A percentile compares a stretch with the other conserved stretches of the same genome.
phyloP scores from a whole-genome alignment of 495 filamentous ascomycete species.

The Penicillium angulare region DNA sequence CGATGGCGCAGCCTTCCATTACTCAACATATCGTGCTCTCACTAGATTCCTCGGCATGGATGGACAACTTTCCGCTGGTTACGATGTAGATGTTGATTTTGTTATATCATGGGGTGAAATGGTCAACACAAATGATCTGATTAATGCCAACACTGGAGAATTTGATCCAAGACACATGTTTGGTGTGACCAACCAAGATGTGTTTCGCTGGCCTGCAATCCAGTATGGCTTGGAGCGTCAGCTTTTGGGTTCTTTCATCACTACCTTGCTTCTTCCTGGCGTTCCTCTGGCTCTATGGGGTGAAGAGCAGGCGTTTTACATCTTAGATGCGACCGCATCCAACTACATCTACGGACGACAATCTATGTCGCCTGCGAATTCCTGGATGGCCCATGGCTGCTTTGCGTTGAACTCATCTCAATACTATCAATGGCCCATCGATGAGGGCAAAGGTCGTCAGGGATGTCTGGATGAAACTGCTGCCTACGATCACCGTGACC shows the following conservation, averaged over 20 bases:
- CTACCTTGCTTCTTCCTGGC: slow-evolving; percentile 62
- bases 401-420: slow-evolving; percentile 56
- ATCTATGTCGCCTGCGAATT: slow-evolving; percentile 61
- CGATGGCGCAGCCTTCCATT: slow-evolving; percentile 68
- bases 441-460: slow-evolving; percentile 42
- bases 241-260: slow-evolving; percentile 62
- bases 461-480: slow-evolving; percentile 59
- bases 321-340: slow-evolving; percentile 62
- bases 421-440: slow-evolving; percentile 59
- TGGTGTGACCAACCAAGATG: slow-evolving; percentile 69
- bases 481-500: slow-evolving; percentile 66
- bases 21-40: slow-evolving; percentile 64
- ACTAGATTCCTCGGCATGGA: slow-evolving; percentile 65
- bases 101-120: slow-evolving; percentile 58
- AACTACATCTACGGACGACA: slow-evolving; percentile 73
- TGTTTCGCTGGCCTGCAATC: slow-evolving; percentile 73
- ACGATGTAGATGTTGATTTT: slow-evolving; percentile 58
- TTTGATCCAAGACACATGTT: slow-evolving; percentile 73
- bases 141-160: slow-evolving; percentile 61
- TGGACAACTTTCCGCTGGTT: slow-evolving; percentile 58
- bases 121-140: slow-evolving; percentile 60
- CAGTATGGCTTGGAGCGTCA: slow-evolving; percentile 57
- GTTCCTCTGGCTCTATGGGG: slow-evolving; percentile 67
- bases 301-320: slow-evolving; percentile 69
- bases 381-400: slow-evolving; percentile 70